These are phyloP conservation scores for Amniculicola lignicola DNA, from an alignment of 495 filamentous ascomycete genomes.

Conservation along the genomic window DNA sequence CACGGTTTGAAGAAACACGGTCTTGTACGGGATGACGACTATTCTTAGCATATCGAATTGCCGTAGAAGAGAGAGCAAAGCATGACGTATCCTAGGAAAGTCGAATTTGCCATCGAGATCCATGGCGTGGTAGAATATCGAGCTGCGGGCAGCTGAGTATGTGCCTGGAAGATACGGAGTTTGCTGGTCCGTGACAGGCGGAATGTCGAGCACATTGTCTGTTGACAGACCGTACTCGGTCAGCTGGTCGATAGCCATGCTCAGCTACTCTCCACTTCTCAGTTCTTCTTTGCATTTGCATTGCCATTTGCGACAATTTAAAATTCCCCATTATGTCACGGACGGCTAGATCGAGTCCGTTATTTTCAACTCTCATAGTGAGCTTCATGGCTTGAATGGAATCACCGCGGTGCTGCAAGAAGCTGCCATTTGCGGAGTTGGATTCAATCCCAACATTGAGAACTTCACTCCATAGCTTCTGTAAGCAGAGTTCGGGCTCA, in stretches of 20 bases:
- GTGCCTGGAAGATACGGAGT: background rate
- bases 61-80: background rate
- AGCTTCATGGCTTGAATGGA: slow-evolving; percentile 25
- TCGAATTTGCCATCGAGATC: background rate
- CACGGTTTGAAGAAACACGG: background rate
- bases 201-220: background rate
- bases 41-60: background rate
- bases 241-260: background rate
- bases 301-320: slow-evolving; percentile 48
- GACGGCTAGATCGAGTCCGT: slow-evolving; percentile 41
- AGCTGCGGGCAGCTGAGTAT: background rate
- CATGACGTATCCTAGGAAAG: background rate
- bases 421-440: slow-evolving; percentile 3
- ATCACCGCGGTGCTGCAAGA: slow-evolving; percentile 27
- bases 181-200: background rate
- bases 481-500: slow-evolving; percentile 11
- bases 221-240: background rate
- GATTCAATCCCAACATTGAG: slow-evolving; percentile 3
- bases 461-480: slow-evolving; percentile 8
- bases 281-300: slow-evolving; percentile 1
- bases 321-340: slow-evolving; percentile 49
- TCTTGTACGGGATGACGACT: background rate
- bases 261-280: background rate
- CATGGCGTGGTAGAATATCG: background rate
- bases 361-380: background rate